Conservation (phyloP, 108 stramenopile genomes). For the Pseudonitzschia delicatissima region DNA sequence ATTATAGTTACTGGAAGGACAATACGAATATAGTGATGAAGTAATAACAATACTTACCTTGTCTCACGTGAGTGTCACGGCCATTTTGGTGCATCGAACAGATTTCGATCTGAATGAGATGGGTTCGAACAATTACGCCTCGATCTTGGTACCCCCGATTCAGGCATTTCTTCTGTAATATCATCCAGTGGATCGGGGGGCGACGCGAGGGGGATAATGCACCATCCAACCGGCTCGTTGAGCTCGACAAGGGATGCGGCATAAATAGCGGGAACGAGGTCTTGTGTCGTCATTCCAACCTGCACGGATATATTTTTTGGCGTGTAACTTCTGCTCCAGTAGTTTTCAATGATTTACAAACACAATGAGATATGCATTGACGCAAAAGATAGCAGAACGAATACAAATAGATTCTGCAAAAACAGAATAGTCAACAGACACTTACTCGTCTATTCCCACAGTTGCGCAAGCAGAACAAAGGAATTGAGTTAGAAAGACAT, state of each 20-base stretch:
- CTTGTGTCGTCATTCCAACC: slow-evolving; percentile 90
- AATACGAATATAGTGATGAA: not conserved
- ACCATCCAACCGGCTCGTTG: slow-evolving; percentile 89
- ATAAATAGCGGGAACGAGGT: slow-evolving; percentile 74
- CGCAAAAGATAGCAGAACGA: too few relatives aligned
- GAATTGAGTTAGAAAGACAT: too few relatives aligned
- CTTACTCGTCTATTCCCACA: slow-evolving; percentile 1
- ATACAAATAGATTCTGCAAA: too few relatives aligned
- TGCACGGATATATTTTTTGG: slow-evolving; percentile 86
- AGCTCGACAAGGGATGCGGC: slow-evolving; percentile 61
- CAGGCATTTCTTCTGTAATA: slow-evolving; percentile 36
- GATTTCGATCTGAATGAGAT: slow-evolving; percentile 89
- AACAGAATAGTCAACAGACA: too few relatives aligned
- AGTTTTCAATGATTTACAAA: not conserved
- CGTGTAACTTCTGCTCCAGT: slow-evolving; percentile 59
- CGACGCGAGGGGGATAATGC: slow-evolving; percentile 66
- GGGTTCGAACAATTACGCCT: slow-evolving; percentile 59
- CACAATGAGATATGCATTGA: not conserved
- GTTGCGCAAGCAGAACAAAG: too few relatives aligned
- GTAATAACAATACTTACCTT: slow-evolving; percentile 20
- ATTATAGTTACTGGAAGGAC: too few relatives aligned
- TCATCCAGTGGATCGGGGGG: slow-evolving; percentile 67
- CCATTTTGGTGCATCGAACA: slow-evolving; percentile 97
- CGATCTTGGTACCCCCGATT: slow-evolving; percentile 17
- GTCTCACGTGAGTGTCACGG: slow-evolving; percentile 93